Evolutionary conservation across 192 early-diverging fungal species (phyloP).

Genomic region (Gamsiella multidivaricata): DNA sequence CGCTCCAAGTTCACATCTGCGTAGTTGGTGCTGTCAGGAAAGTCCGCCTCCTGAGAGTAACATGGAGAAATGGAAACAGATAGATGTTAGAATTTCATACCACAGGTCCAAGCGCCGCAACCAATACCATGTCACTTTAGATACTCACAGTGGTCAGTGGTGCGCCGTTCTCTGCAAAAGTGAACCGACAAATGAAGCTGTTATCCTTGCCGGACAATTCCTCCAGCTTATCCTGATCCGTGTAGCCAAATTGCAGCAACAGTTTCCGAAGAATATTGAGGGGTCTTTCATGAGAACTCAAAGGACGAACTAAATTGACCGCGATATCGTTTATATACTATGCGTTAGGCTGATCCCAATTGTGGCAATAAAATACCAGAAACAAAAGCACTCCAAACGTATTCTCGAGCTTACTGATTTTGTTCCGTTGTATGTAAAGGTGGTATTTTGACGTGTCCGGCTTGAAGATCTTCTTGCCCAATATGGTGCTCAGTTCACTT

Average conservation of each 20-base stretch:
- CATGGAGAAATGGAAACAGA: no score
- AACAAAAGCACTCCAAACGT: neutral
- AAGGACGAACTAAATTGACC: slow-evolving; percentile 71
- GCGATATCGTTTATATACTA: no score
- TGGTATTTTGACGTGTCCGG: slow-evolving; percentile 70
- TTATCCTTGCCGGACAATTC: slow-evolving; percentile 87
- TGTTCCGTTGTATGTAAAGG: slow-evolving; percentile 55
- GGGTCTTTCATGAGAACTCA: slow-evolving; percentile 77
- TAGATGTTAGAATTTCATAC: neutral
- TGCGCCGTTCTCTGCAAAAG: slow-evolving; percentile 61
- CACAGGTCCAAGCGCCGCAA: no score
- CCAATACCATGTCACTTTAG: no score
- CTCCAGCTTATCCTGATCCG: slow-evolving; percentile 79
- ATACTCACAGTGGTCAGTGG: slow-evolving; percentile 50
- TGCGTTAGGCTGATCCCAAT: no score
- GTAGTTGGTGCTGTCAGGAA: slow-evolving; percentile 50
- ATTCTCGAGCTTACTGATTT: slow-evolving; percentile 41
- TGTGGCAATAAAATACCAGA: no score
- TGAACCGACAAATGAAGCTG: slow-evolving; percentile 86
- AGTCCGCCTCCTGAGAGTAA: slow-evolving; percentile 63
- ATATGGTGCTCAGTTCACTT: slow-evolving; percentile 76
- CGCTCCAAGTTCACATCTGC: slow-evolving; percentile 77
- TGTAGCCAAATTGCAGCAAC: slow-evolving; percentile 85
- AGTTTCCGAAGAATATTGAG: slow-evolving; percentile 76
- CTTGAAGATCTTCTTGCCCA: slow-evolving; percentile 87